A percentile compares a stretch with the other conserved stretches of the same genome.
Conservation (phyloP, 139 green algal genomes). For the Chlorella sp. region DNA sequence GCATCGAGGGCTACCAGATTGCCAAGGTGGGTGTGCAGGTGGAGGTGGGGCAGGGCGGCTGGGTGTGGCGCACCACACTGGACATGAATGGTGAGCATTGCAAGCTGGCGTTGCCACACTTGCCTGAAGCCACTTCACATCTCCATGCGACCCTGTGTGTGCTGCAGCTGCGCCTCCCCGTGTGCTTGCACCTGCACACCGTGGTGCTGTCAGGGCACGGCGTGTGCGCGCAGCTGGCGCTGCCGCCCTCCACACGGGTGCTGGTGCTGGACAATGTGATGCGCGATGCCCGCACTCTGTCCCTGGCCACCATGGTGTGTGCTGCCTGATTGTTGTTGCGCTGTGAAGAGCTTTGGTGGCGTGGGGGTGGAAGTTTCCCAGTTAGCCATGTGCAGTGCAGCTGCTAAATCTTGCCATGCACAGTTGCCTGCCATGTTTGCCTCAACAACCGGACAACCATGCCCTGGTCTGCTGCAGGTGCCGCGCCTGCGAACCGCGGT, state of each 20-base stretch:
- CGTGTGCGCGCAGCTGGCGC: constrained; percentile 16
- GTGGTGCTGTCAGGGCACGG: constrained; percentile 21
- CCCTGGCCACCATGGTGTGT: constrained; percentile 20
- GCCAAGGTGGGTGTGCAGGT: constrained; percentile 6
- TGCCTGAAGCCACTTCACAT: no score
- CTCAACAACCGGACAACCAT: not conserved
- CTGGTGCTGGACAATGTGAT: constrained; percentile 27
- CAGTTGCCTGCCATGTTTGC: not conserved
- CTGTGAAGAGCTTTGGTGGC: no score
- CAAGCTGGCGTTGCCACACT: no score
- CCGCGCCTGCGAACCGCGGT: constrained; percentile 20
- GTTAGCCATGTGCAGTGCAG: no score
- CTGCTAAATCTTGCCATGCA: no score
- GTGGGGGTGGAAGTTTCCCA: no score
- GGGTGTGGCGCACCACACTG: no score
- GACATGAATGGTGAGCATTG: no score
- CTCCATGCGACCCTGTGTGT: no score
- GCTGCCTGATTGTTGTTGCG: not conserved
- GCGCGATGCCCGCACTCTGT: constrained; percentile 13
- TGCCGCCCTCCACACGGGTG: constrained; percentile 7
- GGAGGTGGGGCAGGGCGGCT: no score
- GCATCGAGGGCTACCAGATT: constrained; percentile 25
- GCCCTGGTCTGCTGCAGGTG: not conserved
- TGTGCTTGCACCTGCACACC: constrained; percentile 29
- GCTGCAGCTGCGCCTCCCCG: constrained; percentile 26